Evolutionary conservation across 78 protist species (phyloP).

Genomic region (Anaeramoeba flamelloides): DNA sequence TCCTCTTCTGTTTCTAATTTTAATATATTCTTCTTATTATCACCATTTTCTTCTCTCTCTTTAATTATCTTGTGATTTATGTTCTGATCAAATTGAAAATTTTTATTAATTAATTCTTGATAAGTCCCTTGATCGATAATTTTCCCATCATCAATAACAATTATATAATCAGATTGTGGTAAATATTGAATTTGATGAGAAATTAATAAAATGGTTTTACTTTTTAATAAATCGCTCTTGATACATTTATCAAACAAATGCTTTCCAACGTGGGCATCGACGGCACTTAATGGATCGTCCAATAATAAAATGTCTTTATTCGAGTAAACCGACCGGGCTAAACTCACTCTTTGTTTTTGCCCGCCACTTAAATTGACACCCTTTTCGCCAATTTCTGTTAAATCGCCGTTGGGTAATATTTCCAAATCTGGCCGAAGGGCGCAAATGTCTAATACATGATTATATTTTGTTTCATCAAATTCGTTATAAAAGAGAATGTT

Average conservation of each 20-base stretch:
- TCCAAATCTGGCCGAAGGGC: conserved; percentile 21
- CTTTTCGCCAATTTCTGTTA: background rate
- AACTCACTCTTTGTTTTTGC: conserved; percentile 20
- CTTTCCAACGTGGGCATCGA: background rate
- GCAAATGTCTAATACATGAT: conserved; percentile 1
- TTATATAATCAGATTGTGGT: background rate
- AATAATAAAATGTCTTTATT: conserved; percentile 22
- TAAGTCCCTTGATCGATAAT: background rate
- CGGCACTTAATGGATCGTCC: conserved; percentile 29
- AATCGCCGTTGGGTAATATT: background rate
- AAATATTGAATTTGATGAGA: conserved; percentile 5
- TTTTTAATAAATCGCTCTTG: background rate
- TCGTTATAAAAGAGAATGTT: conserved; percentile 26
- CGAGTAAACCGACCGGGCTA: conserved; percentile 37
- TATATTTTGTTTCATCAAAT: conserved; percentile 19
- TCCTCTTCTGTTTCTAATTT: background rate
- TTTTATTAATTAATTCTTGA: conserved; percentile 1
- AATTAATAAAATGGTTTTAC: conserved; percentile 2
- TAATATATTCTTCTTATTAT: too few relatives aligned
- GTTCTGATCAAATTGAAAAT: background rate
- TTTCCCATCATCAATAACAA: background rate
- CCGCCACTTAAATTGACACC: background rate
- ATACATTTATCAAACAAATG: background rate
- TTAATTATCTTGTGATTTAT: background rate
- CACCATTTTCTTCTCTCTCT: background rate